Conservation (phyloP, 768 basidiomycete genomes). For the Hirschioporus abietinus region DNA sequence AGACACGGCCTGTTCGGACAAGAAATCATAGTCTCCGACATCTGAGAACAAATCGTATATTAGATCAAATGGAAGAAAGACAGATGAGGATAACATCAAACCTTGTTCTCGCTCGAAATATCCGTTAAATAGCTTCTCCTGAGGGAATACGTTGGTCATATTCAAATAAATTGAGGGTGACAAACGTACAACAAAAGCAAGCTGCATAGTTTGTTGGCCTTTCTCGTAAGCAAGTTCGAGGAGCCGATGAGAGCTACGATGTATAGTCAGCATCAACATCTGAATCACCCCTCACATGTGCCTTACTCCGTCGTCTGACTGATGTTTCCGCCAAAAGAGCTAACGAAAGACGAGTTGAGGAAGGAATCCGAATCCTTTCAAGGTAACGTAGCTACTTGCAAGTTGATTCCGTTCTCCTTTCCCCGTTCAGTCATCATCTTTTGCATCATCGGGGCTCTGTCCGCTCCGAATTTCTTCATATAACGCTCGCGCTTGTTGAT, state of each 20-base stretch:
- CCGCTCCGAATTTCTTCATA: conserved; percentile 1
- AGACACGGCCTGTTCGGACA: conserved; percentile 2
- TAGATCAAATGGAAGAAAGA: neutral
- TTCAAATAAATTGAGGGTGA: neutral
- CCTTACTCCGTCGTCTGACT: conserved; percentile 3
- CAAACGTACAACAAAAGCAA: neutral
- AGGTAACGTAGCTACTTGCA: neutral
- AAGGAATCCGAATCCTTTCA: neutral
- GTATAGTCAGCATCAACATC: neutral
- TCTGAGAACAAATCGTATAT: neutral
- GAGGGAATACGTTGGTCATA: too few species aligned
- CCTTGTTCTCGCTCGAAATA: conserved; percentile 4
- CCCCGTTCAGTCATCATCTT: neutral
- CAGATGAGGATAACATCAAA: neutral
- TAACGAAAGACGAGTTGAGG: neutral
- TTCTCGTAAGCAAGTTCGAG: neutral
- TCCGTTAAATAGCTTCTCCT: conserved; percentile 2
- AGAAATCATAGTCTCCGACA: neutral
- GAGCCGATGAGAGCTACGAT: neutral
- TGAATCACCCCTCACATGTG: neutral
- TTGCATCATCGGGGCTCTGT: neutral
- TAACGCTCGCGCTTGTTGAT: neutral
- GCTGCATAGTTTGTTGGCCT: neutral
- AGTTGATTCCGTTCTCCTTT: conserved; percentile 5
- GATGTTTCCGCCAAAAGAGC: neutral